Conservation (phyloP, 306 rosid species). For the Rosa chinensis region DNA sequence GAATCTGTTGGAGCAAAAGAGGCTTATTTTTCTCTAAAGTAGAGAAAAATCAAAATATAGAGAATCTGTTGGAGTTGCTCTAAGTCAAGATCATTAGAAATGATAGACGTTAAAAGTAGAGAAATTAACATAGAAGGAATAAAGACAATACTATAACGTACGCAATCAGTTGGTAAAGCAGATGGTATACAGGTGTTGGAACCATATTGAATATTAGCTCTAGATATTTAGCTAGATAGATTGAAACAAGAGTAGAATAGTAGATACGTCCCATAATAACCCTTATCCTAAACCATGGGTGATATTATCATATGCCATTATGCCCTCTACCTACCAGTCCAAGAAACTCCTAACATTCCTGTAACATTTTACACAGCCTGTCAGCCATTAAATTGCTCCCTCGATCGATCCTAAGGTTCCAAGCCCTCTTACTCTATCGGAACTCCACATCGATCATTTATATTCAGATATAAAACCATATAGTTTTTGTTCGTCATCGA, state of each 20-base stretch:
- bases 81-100: no score
- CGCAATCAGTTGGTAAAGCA: no score
- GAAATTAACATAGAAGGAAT: no score
- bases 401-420: neutral
- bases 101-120: no score
- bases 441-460: no score
- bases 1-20: no score
- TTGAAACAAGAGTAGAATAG: neutral
- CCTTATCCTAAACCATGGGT: neutral
- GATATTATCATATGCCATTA: neutral
- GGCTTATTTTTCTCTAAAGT: no score
- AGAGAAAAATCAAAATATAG: no score
- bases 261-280: neutral
- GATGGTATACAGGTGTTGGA: neutral
- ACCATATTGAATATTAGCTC: neutral
- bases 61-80: no score
- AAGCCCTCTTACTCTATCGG: neutral
- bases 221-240: neutral
- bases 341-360: neutral
- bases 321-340: neutral
- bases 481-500: neutral
- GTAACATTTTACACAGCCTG: no score
- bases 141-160: no score
- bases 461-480: neutral
- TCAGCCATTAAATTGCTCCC: no score